Conservation (phyloP, 495 filamentous ascomycete species). For the Penicillium tannophilum region DNA sequence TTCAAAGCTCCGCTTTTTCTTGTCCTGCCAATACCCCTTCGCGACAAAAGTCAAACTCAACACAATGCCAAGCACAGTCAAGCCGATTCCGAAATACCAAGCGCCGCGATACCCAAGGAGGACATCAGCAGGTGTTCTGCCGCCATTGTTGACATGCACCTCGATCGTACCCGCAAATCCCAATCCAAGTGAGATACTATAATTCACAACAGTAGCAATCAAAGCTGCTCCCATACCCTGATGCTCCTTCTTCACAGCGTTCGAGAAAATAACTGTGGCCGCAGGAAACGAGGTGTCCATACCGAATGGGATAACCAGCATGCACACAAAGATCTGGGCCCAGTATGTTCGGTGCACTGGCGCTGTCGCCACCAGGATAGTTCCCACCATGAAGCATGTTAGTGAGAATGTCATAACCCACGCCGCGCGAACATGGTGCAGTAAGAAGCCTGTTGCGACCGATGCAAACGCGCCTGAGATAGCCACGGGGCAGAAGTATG, state of each 20-base stretch:
- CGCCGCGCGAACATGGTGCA: slow-evolving; percentile 37
- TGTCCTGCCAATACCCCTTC: background rate
- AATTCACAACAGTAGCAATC: slow-evolving; percentile 65
- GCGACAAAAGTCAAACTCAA: slow-evolving; percentile 17
- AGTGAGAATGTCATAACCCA: slow-evolving; percentile 54
- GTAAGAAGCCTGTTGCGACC: slow-evolving; percentile 46
- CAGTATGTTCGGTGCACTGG: slow-evolving; percentile 47
- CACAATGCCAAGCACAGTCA: slow-evolving; percentile 25
- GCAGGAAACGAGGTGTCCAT: slow-evolving; percentile 66
- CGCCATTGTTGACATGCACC: slow-evolving; percentile 48
- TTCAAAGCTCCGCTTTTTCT: background rate
- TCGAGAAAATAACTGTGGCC: slow-evolving; percentile 28
- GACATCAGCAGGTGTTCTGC: slow-evolving; percentile 25
- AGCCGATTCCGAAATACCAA: slow-evolving; percentile 33
- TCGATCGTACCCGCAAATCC: slow-evolving; percentile 66
- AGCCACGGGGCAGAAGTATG: slow-evolving; percentile 41
- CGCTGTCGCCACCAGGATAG: slow-evolving; percentile 35
- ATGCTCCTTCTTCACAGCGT: slow-evolving; percentile 32
- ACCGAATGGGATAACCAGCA: slow-evolving; percentile 60
- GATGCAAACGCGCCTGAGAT: slow-evolving; percentile 44
- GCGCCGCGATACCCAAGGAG: slow-evolving; percentile 39
- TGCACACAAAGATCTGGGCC: slow-evolving; percentile 46
- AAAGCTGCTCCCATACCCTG: slow-evolving; percentile 56
- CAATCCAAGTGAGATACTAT: slow-evolving; percentile 60
- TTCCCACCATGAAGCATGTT: slow-evolving; percentile 44